These are phyloP conservation scores for Globisporangium paroecandrum DNA, from an alignment of 352 stramenopile genomes.

Conservation along the genomic window DNA sequence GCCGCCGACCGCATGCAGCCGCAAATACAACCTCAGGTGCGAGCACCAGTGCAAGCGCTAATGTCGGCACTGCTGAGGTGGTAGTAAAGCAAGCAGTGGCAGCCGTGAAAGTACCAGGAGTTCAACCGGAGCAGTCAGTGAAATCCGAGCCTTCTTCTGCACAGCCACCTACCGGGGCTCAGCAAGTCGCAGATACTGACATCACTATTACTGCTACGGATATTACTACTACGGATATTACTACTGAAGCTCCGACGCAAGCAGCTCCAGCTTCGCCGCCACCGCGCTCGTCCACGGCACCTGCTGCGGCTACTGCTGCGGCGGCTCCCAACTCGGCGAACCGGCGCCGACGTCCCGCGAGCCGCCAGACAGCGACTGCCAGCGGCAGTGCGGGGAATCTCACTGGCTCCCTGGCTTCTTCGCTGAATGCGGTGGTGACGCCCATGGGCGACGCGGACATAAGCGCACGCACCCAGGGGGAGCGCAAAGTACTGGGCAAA, in stretches of 20 bases:
- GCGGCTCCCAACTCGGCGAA: conserved; percentile 4
- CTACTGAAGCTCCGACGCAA: not conserved
- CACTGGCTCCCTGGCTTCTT: not conserved
- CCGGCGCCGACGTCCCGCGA: conserved; percentile 5
- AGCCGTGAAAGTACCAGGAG: not conserved
- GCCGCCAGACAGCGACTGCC: not conserved
- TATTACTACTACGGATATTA: not conserved
- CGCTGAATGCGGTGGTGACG: not conserved
- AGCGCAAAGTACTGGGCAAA: conserved; percentile 33
- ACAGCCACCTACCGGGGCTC: not conserved
- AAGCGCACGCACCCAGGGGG: conserved; percentile 14
- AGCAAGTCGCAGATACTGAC: not conserved
- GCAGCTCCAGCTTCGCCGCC: not conserved
- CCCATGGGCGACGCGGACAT: conserved; percentile 20
- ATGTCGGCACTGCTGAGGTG: not conserved
- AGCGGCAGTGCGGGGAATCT: not conserved
- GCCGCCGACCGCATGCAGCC: not conserved
- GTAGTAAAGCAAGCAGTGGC: not conserved
- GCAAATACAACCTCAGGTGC: not conserved
- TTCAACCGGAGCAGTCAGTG: not conserved
- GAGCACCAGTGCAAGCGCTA: not conserved
- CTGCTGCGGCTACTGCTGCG: not conserved
- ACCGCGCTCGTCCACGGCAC: not conserved
- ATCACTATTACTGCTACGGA: not conserved
- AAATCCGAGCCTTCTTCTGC: not conserved